Percentiles rank a stretch among this genome's conserved stretches.
phyloP scores from a whole-genome alignment of 345 rosid genomes.

The Balakata baccata region DNA sequence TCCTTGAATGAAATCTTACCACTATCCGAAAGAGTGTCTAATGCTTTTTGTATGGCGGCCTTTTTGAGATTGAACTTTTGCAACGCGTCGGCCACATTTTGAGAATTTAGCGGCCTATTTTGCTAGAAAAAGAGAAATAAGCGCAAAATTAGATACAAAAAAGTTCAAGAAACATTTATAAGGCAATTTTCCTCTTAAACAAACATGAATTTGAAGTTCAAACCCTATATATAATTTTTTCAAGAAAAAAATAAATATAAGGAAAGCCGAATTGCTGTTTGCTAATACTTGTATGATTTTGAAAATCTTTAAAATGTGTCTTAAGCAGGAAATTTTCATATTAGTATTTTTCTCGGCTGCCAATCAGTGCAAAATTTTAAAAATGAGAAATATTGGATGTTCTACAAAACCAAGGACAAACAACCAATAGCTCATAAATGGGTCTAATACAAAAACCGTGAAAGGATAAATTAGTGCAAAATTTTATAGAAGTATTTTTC shows the following conservation, averaged over 20 bases:
- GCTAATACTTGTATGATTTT: background rate
- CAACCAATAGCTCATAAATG: background rate
- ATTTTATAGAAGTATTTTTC: background rate
- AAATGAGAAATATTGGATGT: background rate
- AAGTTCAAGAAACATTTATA: background rate
- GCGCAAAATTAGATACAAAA: background rate
- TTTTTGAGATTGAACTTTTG: conserved; percentile 91
- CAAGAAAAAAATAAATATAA: background rate
- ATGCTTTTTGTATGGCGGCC: conserved; percentile 53
- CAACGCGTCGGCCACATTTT: conserved; percentile 79
- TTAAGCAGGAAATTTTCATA: background rate
- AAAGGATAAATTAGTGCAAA: background rate
- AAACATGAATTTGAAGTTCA: background rate
- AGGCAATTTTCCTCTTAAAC: background rate
- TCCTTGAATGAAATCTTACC: conserved; percentile 82
- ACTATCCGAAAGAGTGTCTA: conserved; percentile 71
- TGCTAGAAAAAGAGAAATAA: conserved; percentile 39
- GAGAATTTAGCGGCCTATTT: conserved; percentile 84
- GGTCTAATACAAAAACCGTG: background rate
- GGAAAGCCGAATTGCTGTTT: background rate
- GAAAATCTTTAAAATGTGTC: background rate
- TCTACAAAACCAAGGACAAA: background rate
- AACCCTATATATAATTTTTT: background rate
- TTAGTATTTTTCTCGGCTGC: background rate
- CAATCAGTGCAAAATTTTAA: background rate